These are phyloP conservation scores for Aspergillus eucalypticola DNA, from an alignment of 2,329 filamentous ascomycete species.

Conservation along the genomic window DNA sequence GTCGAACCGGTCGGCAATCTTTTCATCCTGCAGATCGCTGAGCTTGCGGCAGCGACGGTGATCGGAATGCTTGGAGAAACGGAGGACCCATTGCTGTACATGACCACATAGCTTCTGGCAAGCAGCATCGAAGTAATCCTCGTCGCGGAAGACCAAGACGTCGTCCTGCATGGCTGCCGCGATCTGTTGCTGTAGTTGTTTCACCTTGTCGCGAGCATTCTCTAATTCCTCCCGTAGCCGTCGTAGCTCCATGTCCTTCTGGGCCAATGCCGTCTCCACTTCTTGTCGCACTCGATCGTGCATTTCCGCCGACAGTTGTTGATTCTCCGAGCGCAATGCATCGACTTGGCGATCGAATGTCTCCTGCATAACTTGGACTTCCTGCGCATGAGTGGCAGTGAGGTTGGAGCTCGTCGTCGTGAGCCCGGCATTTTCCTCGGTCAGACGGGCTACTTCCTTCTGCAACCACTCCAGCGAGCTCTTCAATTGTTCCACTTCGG, in stretches of 20 bases:
- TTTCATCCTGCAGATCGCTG: conserved; percentile 83
- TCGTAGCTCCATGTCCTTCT: conserved; percentile 82
- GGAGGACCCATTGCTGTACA: conserved; percentile 94
- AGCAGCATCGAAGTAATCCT: conserved; percentile 92
- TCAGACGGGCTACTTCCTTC: conserved; percentile 76
- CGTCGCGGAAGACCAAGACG: conserved; percentile 78
- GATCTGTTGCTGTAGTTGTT: conserved; percentile 61
- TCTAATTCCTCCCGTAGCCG: conserved; percentile 76
- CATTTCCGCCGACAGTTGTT: conserved; percentile 62
- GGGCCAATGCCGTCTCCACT: conserved; percentile 66
- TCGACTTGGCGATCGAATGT: conserved; percentile 69
- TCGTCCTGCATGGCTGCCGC: conserved; percentile 63
- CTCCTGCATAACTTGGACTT: conserved; percentile 64
- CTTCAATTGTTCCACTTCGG: conserved; percentile 80
- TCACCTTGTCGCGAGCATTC: conserved; percentile 64
- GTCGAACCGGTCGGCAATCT: conserved; percentile 90
- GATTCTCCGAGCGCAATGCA: conserved; percentile 64
- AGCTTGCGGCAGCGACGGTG: conserved; percentile 82
- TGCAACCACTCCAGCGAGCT: conserved; percentile 77
- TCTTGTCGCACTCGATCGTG: conserved; percentile 63
- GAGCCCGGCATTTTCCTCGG: conserved; percentile 79
- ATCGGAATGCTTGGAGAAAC: conserved; percentile 97
- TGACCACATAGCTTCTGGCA: conserved; percentile 95
- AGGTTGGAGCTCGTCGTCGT: conserved; percentile 75
- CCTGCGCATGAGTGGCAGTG: conserved; percentile 71